Percentiles rank a stretch among this genome's conserved stretches.
phyloP scores from a whole-genome alignment of 2,329 filamentous ascomycete species.

The Knufia fluminis region DNA sequence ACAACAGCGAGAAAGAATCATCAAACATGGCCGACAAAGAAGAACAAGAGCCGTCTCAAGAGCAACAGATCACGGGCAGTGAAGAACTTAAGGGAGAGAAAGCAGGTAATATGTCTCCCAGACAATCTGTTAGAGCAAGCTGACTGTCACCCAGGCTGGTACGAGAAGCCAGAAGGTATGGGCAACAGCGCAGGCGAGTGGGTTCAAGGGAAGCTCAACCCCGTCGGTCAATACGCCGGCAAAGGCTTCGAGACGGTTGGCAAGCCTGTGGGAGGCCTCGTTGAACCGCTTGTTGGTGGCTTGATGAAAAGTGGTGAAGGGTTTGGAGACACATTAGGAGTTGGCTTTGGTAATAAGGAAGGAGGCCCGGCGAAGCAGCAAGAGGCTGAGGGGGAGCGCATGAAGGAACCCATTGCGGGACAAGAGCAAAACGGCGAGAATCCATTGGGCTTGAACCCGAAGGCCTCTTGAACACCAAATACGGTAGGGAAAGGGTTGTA shows the following conservation, averaged over 20 bases:
- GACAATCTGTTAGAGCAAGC: background rate
- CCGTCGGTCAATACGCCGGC: conserved; percentile 23
- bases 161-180: conserved; percentile 15
- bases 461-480: no score
- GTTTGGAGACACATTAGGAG: conserved; percentile 19
- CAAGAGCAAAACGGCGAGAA: conserved; percentile 24
- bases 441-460: conserved; percentile 20
- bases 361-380: conserved; percentile 20
- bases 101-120: background rate
- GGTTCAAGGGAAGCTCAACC: conserved; percentile 21
- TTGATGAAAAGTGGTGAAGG: conserved; percentile 20
- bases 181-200: conserved; percentile 22
- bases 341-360: conserved; percentile 22
- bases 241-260: conserved; percentile 20
- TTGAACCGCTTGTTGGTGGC: conserved; percentile 23
- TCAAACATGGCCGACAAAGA: conserved; percentile 5
- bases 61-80: no score
- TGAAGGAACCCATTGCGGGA: conserved; percentile 22
- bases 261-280: conserved; percentile 20
- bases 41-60: conserved; percentile 9
- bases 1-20: conserved; percentile 9
- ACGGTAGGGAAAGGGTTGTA: no score
- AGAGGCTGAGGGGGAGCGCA: conserved; percentile 18
- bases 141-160: conserved; percentile 9
- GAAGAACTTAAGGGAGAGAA: no score